Evolutionary conservation across 2,329 filamentous ascomycete species (phyloP).

Genomic region (Aspergillus costaricaensis): DNA sequence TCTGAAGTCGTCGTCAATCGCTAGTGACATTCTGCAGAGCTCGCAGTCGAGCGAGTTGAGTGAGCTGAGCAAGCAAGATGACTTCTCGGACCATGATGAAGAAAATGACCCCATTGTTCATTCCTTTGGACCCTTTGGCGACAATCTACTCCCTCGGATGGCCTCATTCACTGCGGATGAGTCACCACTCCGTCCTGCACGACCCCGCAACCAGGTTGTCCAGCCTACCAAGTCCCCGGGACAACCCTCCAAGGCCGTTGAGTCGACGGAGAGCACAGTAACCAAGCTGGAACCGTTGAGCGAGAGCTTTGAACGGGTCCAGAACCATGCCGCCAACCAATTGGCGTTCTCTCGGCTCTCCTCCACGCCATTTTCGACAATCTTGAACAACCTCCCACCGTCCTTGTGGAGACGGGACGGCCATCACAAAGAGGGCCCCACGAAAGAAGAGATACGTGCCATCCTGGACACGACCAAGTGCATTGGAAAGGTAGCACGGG

Average conservation of each 20-base stretch:
- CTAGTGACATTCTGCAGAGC: slow-evolving; percentile 31
- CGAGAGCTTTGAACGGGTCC: slow-evolving; percentile 40
- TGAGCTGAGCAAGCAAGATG: slow-evolving; percentile 52
- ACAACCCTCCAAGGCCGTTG: slow-evolving; percentile 28
- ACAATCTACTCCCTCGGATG: slow-evolving; percentile 78
- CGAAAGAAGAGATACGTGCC: slow-evolving; percentile 64
- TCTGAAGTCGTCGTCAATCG: slow-evolving; percentile 31
- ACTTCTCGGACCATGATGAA: slow-evolving; percentile 79
- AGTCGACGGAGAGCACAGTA: slow-evolving; percentile 19
- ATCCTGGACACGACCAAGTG: slow-evolving; percentile 75
- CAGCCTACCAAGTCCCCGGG: slow-evolving; percentile 35
- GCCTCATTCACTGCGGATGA: slow-evolving; percentile 70
- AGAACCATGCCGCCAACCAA: slow-evolving; percentile 91
- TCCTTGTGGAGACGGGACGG: slow-evolving; percentile 57
- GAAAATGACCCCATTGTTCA: slow-evolving; percentile 93
- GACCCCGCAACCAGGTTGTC: slow-evolving; percentile 35
- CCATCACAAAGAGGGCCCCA: slow-evolving; percentile 50
- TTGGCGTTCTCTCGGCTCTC: slow-evolving; percentile 91
- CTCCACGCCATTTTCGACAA: slow-evolving; percentile 85
- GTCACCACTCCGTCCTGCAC: slow-evolving; percentile 59
- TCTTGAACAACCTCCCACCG: slow-evolving; percentile 79
- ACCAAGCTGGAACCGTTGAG: slow-evolving; percentile 25
- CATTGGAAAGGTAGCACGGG: slow-evolving; percentile 82
- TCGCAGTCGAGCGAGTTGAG: slow-evolving; percentile 38
- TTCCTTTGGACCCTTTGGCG: slow-evolving; percentile 88